These are phyloP conservation scores for Mitragyna speciosa DNA, from an alignment of 257 asterid genomes.

Conservation along the genomic window DNA sequence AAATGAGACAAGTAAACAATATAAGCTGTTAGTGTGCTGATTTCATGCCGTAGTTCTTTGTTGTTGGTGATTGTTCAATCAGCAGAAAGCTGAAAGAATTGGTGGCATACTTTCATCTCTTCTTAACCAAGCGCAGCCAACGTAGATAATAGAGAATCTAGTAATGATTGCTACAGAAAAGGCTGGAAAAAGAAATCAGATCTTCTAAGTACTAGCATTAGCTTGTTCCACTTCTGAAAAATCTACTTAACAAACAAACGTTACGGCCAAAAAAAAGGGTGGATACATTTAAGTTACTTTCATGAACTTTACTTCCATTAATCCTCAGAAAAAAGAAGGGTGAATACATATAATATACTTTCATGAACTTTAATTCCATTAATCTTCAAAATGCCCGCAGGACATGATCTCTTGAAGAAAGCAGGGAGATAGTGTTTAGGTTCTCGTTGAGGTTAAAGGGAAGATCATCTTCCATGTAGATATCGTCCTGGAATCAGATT, in stretches of 20 bases:
- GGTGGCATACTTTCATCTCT: neutral
- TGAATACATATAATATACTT: too few relatives aligned
- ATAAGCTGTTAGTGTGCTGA: neutral
- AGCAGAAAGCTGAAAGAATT: neutral
- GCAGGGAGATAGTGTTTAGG: conserved; percentile 42
- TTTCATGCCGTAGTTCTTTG: neutral
- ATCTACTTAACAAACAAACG: neutral
- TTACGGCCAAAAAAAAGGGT: conserved; percentile 7
- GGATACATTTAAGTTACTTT: neutral
- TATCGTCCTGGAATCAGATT: conserved; percentile 14
- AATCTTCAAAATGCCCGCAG: conserved; percentile 34
- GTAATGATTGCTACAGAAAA: neutral
- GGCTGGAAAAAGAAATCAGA: neutral
- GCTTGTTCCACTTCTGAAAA: neutral
- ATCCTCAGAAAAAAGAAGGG: conserved; percentile 49
- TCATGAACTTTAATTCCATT: neutral
- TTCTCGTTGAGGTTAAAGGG: conserved; percentile 50
- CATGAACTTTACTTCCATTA: neutral
- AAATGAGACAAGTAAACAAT: neutral
- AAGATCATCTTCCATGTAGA: conserved; percentile 38
- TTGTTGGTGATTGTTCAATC: neutral
- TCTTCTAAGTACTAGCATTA: neutral
- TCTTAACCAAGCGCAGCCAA: neutral
- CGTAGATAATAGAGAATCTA: neutral
- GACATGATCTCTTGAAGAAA: conserved; percentile 40